These are phyloP conservation scores for Magnaporthiopsis incrustans DNA, from an alignment of 2,329 filamentous ascomycete genomes.

Conservation along the genomic window DNA sequence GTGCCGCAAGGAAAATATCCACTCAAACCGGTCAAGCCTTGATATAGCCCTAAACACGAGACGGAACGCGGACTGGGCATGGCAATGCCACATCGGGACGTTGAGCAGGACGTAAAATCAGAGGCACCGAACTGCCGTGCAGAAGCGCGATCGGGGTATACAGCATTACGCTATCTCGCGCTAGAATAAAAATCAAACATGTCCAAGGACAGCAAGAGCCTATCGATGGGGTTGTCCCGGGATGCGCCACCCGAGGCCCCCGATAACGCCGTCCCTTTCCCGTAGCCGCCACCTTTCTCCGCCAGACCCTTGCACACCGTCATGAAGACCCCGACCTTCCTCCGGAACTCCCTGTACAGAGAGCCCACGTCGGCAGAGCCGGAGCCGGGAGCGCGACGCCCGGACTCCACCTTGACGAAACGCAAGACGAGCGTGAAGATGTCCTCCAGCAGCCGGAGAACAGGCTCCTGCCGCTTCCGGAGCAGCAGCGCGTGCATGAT, in stretches of 20 bases:
- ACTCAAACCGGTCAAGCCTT: no score
- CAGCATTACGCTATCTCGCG: background rate
- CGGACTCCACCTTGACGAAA: slow-evolving; percentile 45
- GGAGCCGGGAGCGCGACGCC: slow-evolving; percentile 11
- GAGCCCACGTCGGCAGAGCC: slow-evolving; percentile 23
- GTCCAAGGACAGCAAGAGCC: slow-evolving; percentile 22
- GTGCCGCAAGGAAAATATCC: no score
- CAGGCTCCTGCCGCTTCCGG: slow-evolving; percentile 64
- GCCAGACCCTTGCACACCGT: slow-evolving; percentile 60
- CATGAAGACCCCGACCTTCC: slow-evolving; percentile 67
- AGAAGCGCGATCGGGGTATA: no score
- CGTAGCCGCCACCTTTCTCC: slow-evolving; percentile 48
- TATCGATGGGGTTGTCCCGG: slow-evolving; percentile 13
- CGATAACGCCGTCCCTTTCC: slow-evolving; percentile 18
- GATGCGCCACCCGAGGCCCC: background rate
- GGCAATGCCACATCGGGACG: no score
- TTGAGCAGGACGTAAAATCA: no score
- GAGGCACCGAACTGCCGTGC: no score
- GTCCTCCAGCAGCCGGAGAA: slow-evolving; percentile 65
- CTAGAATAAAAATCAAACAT: slow-evolving; percentile 14
- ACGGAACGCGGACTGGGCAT: no score
- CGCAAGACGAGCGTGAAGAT: slow-evolving; percentile 66
- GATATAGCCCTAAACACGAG: no score
- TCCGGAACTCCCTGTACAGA: slow-evolving; percentile 59
- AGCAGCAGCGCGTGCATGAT: slow-evolving; percentile 69